phyloP scores from a whole-genome alignment of 129 eudicot species.

The Ambrosia artemisiifolia region DNA sequence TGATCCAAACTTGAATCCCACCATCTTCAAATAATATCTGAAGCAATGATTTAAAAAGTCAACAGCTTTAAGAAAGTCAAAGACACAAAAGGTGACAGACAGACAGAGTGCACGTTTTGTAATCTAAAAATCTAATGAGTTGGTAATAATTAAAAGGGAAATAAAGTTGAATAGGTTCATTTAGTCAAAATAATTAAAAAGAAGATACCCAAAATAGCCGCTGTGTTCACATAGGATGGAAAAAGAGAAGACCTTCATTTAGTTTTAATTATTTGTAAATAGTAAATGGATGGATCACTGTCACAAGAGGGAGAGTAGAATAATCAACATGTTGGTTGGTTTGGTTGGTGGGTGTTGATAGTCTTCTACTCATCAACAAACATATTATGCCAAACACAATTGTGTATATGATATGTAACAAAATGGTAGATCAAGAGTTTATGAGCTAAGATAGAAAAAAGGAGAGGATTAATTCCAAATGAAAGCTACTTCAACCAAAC shows the following conservation, averaged over 20 bases:
- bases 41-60: background rate
- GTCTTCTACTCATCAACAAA: background rate
- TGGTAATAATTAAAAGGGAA: constrained; percentile 16
- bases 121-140: constrained; percentile 14
- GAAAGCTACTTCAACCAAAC: too few species aligned
- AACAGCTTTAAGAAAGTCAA: constrained; percentile 11
- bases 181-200: constrained; percentile 21
- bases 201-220: constrained; percentile 2
- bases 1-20: constrained; percentile 23
- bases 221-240: constrained; percentile 24
- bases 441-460: too few species aligned
- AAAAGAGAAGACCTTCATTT: background rate
- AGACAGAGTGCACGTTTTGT: background rate
- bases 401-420: too few species aligned
- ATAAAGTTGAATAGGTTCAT: constrained; percentile 18
- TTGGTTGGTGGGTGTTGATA: background rate
- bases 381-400: too few species aligned
- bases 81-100: background rate
- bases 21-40: constrained; percentile 4
- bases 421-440: too few species aligned
- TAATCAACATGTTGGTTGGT: too few species aligned
- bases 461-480: too few species aligned
- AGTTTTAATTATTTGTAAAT: too few species aligned
- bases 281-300: too few species aligned
- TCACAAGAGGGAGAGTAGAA: too few species aligned